phyloP scores from a whole-genome alignment of 2,329 filamentous ascomycete species.

The Hymenotorrendiella dingleyae region DNA sequence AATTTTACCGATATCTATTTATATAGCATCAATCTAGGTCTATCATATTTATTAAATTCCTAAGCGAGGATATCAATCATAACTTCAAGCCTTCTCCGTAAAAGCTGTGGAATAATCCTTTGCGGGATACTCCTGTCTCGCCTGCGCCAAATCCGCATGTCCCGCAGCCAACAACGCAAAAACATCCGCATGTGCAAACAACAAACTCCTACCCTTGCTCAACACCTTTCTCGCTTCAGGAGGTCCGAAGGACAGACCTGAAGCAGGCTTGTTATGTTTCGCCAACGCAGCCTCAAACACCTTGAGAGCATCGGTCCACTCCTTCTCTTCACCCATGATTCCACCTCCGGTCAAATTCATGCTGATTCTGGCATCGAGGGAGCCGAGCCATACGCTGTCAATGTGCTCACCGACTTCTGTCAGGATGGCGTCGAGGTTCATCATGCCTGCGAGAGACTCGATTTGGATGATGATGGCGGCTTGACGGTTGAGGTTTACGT shows the following conservation, averaged over 20 bases:
- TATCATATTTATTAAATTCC: too few species aligned
- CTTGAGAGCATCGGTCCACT: constrained; percentile 36
- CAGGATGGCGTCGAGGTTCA: constrained; percentile 45
- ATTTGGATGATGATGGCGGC: constrained; percentile 45
- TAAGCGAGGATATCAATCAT: too few species aligned
- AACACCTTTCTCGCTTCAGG: constrained; percentile 14
- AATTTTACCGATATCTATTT: too few species aligned
- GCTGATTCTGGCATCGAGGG: constrained; percentile 38
- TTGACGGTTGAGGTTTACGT: constrained; percentile 39
- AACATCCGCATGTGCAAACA: constrained; percentile 13
- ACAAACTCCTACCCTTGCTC: constrained; percentile 20
- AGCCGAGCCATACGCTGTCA: constrained; percentile 42
- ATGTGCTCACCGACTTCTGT: constrained; percentile 39
- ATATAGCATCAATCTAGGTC: too few species aligned
- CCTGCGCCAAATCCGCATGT: constrained; percentile 1
- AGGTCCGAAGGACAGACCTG: constrained; percentile 21
- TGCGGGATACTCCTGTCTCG: constrained; percentile 3
- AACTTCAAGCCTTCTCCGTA: too few species aligned
- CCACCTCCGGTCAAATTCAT: constrained; percentile 36
- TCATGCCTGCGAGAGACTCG: constrained; percentile 37
- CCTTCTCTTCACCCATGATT: constrained; percentile 33
- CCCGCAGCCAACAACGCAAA: constrained; percentile 5
- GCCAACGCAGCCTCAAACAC: constrained; percentile 35
- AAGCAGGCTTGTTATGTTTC: constrained; percentile 41
- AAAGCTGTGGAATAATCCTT: too few species aligned